phyloP scores from a whole-genome alignment of 306 rosid genomes.

The Astragalus membranaceus region DNA sequence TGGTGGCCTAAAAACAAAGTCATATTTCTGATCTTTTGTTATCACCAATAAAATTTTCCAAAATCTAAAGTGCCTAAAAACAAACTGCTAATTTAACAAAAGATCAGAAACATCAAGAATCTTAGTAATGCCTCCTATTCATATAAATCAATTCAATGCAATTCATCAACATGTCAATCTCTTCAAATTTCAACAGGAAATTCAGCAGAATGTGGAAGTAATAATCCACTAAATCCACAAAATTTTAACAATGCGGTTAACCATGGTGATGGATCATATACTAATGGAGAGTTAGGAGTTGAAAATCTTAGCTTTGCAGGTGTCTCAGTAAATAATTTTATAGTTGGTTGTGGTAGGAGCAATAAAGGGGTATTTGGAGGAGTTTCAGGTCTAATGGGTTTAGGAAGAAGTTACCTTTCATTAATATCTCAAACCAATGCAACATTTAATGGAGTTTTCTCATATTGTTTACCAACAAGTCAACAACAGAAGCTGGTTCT shows the following conservation, averaged over 20 bases:
- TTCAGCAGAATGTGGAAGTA: constrained; percentile 35
- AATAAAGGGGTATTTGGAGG: constrained; percentile 86
- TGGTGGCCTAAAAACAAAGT: too few relatives aligned
- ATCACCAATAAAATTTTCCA: too few relatives aligned
- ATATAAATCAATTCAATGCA: constrained; percentile 48
- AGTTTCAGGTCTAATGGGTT: constrained; percentile 72
- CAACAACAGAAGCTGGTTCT: constrained; percentile 38
- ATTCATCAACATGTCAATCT: constrained; percentile 50
- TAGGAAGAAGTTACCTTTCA: constrained; percentile 68
- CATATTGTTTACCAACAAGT: constrained; percentile 81
- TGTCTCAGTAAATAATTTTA: constrained; percentile 27
- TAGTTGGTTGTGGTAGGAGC: constrained; percentile 77
- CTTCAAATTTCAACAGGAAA: constrained; percentile 44
- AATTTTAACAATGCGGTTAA: constrained; percentile 47
- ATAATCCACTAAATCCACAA: background rate
- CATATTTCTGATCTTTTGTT: too few relatives aligned
- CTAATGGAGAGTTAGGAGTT: constrained; percentile 46
- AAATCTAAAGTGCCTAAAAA: too few relatives aligned
- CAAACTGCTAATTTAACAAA: too few relatives aligned
- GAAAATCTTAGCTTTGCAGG: constrained; percentile 53
- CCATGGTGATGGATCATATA: constrained; percentile 79
- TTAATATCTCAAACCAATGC: constrained; percentile 57
- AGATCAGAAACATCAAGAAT: too few relatives aligned
- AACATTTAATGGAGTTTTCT: constrained; percentile 70
- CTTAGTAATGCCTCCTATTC: too few relatives aligned